These are phyloP conservation scores for Paraphaeosphaeria sporulosa DNA, from an alignment of 2,329 filamentous ascomycete species.

Conservation along the genomic window DNA sequence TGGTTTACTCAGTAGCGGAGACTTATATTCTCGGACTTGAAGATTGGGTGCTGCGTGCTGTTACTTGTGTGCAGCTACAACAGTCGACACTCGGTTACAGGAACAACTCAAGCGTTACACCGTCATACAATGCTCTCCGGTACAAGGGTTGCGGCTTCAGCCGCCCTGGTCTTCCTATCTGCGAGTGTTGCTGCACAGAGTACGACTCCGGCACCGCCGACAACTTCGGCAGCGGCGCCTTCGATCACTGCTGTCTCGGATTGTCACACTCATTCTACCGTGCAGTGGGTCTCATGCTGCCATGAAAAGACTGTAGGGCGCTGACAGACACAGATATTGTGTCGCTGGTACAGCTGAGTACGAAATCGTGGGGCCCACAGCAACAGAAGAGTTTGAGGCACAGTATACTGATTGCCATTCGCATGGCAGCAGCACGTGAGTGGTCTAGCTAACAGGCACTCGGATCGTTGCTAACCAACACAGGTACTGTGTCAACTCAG, in stretches of 20 bases:
- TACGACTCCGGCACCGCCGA: slow-evolving; percentile 19
- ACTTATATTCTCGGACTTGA: slow-evolving; percentile 1
- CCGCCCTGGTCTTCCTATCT: slow-evolving; percentile 15
- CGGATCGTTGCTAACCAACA: background rate
- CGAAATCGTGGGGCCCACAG: slow-evolving; percentile 59
- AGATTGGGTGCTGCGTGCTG: background rate
- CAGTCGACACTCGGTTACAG: background rate
- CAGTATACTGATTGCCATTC: slow-evolving; percentile 71
- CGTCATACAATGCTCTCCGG: slow-evolving; percentile 15
- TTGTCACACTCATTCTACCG: slow-evolving; percentile 59
- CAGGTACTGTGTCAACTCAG: slow-evolving; percentile 68
- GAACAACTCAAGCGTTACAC: background rate
- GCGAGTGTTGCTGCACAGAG: slow-evolving; percentile 26
- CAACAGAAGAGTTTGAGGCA: slow-evolving; percentile 64
- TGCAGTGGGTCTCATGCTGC: slow-evolving; percentile 47
- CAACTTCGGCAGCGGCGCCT: slow-evolving; percentile 22
- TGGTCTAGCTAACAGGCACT: slow-evolving; percentile 7
- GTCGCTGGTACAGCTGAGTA: slow-evolving; percentile 54
- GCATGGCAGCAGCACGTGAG: slow-evolving; percentile 66
- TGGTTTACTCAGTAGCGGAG: background rate
- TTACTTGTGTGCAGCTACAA: background rate
- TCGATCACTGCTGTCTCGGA: slow-evolving; percentile 58
- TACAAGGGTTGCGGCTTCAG: slow-evolving; percentile 15
- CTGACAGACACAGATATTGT: slow-evolving; percentile 51
- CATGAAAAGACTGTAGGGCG: background rate